Conservation (phyloP, 2,329 filamentous ascomycete genomes). For the Metarhizium brunneum region DNA sequence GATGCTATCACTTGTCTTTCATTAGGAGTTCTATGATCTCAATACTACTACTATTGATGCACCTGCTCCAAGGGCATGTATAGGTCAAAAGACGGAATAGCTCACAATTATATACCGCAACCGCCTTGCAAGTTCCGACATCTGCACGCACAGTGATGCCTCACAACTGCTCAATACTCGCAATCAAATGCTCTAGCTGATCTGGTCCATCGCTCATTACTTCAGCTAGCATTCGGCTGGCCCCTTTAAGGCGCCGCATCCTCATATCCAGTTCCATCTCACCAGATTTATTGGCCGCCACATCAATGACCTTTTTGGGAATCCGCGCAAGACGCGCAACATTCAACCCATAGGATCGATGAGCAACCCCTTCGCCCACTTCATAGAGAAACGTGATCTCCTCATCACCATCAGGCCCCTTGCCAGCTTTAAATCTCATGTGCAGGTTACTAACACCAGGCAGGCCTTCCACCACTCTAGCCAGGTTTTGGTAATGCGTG, state of each 20-base stretch:
- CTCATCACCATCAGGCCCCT: constrained; percentile 44
- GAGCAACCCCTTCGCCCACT: constrained; percentile 80
- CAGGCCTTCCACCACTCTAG: constrained; percentile 60
- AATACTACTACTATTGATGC: not conserved
- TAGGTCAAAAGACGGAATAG: not conserved
- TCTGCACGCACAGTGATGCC: not conserved
- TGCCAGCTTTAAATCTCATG: constrained; percentile 66
- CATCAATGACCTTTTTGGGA: constrained; percentile 65
- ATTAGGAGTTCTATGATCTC: not conserved
- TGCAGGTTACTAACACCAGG: constrained; percentile 75
- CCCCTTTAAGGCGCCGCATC: constrained; percentile 48
- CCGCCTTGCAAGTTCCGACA: not conserved
- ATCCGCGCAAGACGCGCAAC: constrained; percentile 81
- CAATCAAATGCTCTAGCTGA: constrained; percentile 42
- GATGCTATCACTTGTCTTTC: not conserved
- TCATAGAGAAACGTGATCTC: constrained; percentile 94
- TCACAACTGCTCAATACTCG: constrained; percentile 51
- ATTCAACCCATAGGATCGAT: constrained; percentile 90
- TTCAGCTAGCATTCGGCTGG: constrained; percentile 31
- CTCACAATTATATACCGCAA: constrained; percentile 1
- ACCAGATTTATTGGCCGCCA: constrained; percentile 69
- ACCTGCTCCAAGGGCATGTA: not conserved
- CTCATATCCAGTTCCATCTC: constrained; percentile 70
- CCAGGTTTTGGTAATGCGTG: constrained; percentile 90
- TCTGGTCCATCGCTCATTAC: constrained; percentile 28